Percentiles rank a stretch among this genome's conserved stretches.
Conservation (phyloP, 305 asterid genomes). For the Rubia peregrina region DNA sequence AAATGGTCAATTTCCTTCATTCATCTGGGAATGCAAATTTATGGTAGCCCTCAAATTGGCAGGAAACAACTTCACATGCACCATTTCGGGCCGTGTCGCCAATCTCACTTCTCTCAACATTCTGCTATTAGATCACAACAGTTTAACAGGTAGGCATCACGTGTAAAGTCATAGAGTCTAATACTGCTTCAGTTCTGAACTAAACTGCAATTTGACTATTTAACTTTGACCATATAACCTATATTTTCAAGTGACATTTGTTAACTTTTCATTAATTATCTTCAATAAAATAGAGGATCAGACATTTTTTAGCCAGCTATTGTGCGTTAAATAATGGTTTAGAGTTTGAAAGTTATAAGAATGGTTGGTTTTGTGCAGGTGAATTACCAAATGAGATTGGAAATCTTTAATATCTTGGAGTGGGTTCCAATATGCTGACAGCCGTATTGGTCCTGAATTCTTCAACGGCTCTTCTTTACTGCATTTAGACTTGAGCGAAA, state of each 20-base stretch:
- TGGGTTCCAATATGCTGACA: background rate
- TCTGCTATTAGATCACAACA: background rate
- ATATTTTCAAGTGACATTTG: no score
- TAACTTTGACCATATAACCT: no score
- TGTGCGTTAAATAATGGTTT: no score
- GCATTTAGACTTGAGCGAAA: background rate
- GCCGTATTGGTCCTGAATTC: background rate
- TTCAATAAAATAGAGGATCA: no score
- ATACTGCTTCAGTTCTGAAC: no score
- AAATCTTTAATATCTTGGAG: background rate
- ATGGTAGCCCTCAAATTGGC: background rate
- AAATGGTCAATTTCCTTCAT: background rate
- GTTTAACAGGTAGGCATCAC: background rate
- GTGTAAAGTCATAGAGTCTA: no score
- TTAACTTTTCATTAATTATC: no score
- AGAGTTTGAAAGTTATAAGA: no score
- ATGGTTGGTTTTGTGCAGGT: background rate
- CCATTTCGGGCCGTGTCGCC: background rate
- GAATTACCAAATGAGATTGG: background rate
- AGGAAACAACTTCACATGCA: background rate
- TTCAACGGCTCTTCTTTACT: background rate
- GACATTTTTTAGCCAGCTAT: no score
- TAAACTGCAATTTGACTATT: no score
- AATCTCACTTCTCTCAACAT: constrained; percentile 1
- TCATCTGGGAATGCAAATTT: constrained; percentile 1